Base-by-base conservation (phyloP, 257 asterid genomes). In the Linderniella brevidens region DNA sequence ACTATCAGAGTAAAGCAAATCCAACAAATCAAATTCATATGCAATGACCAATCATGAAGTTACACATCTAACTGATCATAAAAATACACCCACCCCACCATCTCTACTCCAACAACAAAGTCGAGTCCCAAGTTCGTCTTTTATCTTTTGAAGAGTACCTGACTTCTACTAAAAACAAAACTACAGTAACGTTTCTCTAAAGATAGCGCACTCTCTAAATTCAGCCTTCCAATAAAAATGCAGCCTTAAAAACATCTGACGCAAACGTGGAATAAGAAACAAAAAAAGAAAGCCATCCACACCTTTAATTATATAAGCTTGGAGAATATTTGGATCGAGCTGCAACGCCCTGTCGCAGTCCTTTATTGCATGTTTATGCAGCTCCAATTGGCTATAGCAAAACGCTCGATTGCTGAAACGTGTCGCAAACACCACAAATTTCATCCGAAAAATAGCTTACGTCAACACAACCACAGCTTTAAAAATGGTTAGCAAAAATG, bases 311-410 rank as follows among this genome's bases (percentile, higher is more conserved):
- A 80, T 77, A 71, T 70, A 81, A 40, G 94, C 82, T 51, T 84
- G 94, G 44, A 88, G 61, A 67, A 68, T 86, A 51, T 66, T 56
- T 42, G 92, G 90, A 66, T 88, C 98, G 48, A 88, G 90, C 78
- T 76, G 71, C 68, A 88, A 64, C 44, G 94, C 98, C 80, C 58
- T 78, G 50, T 88, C 78, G 49, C 95, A 88, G 63, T 88, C 98
- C 75, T 84, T 88, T 43, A 88, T 64, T 32, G 66, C 98, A 40
- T 88, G 98, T 73, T 88, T 88, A 77, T 84, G 84, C 68, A 88
- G 59, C 76, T 88, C 98, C 94, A 88, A 63, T 73, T 88, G 90
- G 70, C 95, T 84, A 66, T 80, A 88, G 67, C 98, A 84, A 59
- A 67, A 88, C 19, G 95, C 95, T 72, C 98, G 90, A 67, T 88